A percentile compares a stretch with the other conserved stretches of the same genome.
phyloP scores from a whole-genome alignment of 352 stramenopile species.

The Pythium myriotylum region DNA sequence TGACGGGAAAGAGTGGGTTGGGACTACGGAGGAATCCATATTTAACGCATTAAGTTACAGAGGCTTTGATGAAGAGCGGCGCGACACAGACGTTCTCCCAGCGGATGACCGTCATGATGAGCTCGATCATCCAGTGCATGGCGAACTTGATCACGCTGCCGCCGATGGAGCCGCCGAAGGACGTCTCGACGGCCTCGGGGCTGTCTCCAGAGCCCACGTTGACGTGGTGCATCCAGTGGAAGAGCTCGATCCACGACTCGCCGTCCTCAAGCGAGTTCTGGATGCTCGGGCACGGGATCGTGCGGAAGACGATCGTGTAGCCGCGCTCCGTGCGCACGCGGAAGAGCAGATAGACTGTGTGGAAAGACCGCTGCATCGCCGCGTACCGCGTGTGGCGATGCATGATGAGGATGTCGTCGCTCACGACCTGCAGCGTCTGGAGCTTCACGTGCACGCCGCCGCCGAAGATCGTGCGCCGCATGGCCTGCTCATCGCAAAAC shows the following conservation, averaged over 20 bases:
- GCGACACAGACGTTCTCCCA: conserved; percentile 66
- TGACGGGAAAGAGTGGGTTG: not conserved
- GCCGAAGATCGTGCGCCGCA: conserved; percentile 55
- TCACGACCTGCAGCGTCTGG: conserved; percentile 51
- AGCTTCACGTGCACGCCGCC: conserved; percentile 46
- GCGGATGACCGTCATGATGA: conserved; percentile 70
- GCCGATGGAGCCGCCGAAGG: conserved; percentile 61
- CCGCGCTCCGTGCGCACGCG: conserved; percentile 51
- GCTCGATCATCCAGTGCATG: conserved; percentile 77
- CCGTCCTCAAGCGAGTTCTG: conserved; percentile 48
- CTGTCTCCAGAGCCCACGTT: conserved; percentile 30
- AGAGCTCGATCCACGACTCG: conserved; percentile 66
- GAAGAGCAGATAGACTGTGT: conserved; percentile 76
- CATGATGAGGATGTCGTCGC: conserved; percentile 53
- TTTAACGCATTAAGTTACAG: too few relatives aligned
- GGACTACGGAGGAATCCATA: not conserved
- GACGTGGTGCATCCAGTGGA: conserved; percentile 63
- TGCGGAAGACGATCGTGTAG: conserved; percentile 71
- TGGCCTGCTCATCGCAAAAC: conserved; percentile 49
- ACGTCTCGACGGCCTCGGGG: conserved; percentile 35
- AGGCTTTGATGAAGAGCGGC: conserved; percentile 44
- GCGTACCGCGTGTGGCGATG: conserved; percentile 59
- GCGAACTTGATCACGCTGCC: conserved; percentile 60
- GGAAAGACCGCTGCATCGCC: conserved; percentile 51
- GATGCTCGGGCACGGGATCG: conserved; percentile 53